Evolutionary conservation across 805 yeast genomes (phyloP), one percentile per base, ranked within the genome.

Genomic region (Saccharomycopsis amapae): DNA sequence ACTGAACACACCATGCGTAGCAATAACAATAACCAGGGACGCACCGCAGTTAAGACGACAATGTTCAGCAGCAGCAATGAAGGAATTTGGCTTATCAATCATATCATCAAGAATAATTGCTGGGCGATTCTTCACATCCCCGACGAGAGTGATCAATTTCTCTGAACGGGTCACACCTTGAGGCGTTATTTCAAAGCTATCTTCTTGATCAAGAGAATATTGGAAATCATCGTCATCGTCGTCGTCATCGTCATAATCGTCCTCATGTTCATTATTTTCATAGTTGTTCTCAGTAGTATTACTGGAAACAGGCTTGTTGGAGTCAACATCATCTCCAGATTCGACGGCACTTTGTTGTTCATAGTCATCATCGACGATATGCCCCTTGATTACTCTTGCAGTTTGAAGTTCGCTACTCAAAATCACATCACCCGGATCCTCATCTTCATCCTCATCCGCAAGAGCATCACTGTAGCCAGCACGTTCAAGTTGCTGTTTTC

Each of bases 41-140:
- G 99, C 98, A 48, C 98, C 98, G 68, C 99, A 93, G 65, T 89
- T 90, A 65, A 85, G 72, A 55, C 94, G 77, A 62, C 95, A 78
- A 67, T 93, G 98, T 67, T 93, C 99, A 28, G 99, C 98, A 36
- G 98, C 98, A 25, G 97, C 90, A 53, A 93, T 84, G 61, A 89
- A 90, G 7, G 95, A 79, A 53, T 82, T 81, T 38, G 96, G 96
- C 62, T 93, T 87, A 62, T 93, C 98, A 57, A 93, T 83, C 94
- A 93, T 86, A 62, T 93, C 99, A 66, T 93, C 99, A 49, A 93
- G 72, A 50, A 93, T 85, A 55, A 93, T 85, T 17, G 97, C 97
- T 5, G 95, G 85, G 64, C 85, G 85, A 56, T 79, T 83, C 54
- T 85, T 79, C 42, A 93, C 98, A 62, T 90, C 94, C 51, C 99